Percentiles rank a stretch among this genome's conserved stretches.
These are phyloP conservation scores for Aspergillus cavernicola DNA, from an alignment of 495 filamentous ascomycete species.

Conservation along the genomic window DNA sequence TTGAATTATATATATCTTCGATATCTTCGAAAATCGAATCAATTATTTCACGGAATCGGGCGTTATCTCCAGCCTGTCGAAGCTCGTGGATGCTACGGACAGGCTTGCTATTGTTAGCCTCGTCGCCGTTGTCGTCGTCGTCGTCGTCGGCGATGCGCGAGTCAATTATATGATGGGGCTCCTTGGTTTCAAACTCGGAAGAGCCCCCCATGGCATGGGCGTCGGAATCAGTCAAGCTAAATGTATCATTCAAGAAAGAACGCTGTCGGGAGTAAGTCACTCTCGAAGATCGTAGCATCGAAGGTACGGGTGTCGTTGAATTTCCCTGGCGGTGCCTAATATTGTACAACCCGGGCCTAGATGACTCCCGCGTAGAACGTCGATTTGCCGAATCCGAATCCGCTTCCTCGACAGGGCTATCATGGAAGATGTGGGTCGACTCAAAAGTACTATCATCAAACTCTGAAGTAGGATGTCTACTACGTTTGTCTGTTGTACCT, in stretches of 20 bases:
- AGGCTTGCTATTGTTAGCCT: constrained; percentile 47
- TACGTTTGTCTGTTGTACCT: constrained; percentile 11
- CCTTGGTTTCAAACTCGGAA: background rate
- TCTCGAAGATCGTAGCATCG: constrained; percentile 34
- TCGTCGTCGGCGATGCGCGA: constrained; percentile 25
- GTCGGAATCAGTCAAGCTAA: constrained; percentile 12
- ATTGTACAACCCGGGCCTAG: background rate
- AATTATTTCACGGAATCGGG: constrained; percentile 73
- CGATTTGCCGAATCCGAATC: background rate
- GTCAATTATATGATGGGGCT: background rate
- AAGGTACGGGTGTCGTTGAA: constrained; percentile 14
- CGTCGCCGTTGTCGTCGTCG: constrained; percentile 43
- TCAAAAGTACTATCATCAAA: background rate
- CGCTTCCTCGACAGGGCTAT: background rate
- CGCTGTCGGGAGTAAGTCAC: constrained; percentile 63
- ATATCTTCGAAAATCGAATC: constrained; percentile 84
- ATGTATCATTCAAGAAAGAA: constrained; percentile 52
- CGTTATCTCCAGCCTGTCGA: constrained; percentile 78
- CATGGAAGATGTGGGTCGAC: background rate
- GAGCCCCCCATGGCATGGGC: background rate
- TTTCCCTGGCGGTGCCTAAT: constrained; percentile 2
- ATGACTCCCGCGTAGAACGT: background rate
- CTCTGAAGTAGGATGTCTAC: background rate
- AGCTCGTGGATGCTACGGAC: constrained; percentile 89
- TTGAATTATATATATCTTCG: constrained; percentile 50